Evolutionary conservation across 331 rosid species (phyloP).

Genomic region (Telfairia occidentalis): DNA sequence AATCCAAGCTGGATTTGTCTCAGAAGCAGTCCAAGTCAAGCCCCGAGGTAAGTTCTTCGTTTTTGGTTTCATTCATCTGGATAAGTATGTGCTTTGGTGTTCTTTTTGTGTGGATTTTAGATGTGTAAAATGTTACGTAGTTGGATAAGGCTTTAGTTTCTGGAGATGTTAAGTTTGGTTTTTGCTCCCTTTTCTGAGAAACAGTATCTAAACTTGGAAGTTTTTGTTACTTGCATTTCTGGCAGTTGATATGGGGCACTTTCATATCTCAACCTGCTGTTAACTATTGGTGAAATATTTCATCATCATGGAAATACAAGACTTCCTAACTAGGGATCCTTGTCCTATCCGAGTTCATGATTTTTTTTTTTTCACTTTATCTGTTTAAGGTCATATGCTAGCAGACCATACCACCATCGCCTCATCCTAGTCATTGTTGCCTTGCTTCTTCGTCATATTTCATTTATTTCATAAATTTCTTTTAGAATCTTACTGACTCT

Average conservation of each 20-base stretch:
- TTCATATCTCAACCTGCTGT: neutral
- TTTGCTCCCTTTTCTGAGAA: neutral
- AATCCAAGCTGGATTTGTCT: slow-evolving; percentile 54
- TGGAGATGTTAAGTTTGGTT: neutral
- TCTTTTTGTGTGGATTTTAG: neutral
- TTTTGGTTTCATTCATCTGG: neutral
- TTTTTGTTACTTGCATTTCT: neutral
- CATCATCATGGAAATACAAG: neutral
- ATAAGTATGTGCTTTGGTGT: neutral
- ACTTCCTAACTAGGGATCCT: neutral
- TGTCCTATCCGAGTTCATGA: neutral
- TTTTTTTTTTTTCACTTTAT: neutral
- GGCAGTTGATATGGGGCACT: neutral
- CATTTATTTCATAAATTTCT: too few species aligned
- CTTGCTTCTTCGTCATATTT: neutral
- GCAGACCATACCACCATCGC: too few species aligned
- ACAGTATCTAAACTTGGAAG: neutral
- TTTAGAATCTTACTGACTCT: too few species aligned
- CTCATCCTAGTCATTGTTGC: neutral
- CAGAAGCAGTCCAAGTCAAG: slow-evolving; percentile 59
- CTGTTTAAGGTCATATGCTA: neutral
- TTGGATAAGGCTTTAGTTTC: neutral
- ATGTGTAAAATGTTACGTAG: neutral
- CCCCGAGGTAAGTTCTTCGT: slow-evolving; percentile 45
- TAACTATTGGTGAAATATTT: neutral